Evolutionary conservation across 768 basidiomycete species (phyloP).

Genomic region (Pholiota molesta): DNA sequence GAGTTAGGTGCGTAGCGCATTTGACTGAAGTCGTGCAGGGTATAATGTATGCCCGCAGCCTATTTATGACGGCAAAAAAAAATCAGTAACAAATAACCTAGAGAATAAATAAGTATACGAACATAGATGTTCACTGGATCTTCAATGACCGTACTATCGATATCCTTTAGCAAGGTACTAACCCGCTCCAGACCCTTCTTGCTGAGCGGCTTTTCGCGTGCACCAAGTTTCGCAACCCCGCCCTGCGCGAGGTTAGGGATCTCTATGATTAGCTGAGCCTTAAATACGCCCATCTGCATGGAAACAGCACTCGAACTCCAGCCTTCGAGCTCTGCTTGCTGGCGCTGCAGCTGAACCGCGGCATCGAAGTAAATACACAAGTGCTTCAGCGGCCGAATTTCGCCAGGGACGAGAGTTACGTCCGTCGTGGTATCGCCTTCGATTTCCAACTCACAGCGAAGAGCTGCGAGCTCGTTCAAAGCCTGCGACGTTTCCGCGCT

Average conservation of each 20-base stretch:
- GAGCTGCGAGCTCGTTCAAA: constrained; percentile 12
- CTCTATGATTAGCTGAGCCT: constrained; percentile 8
- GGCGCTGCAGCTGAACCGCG: constrained; percentile 1
- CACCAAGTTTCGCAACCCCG: background rate
- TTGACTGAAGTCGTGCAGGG: constrained; percentile 15
- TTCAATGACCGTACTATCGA: background rate
- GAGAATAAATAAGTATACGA: background rate
- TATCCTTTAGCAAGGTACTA: background rate
- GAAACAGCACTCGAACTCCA: constrained; percentile 9
- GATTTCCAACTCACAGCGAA: constrained; percentile 11
- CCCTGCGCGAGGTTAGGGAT: constrained; percentile 7
- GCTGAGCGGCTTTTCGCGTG: constrained; percentile 3
- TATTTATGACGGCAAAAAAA: background rate
- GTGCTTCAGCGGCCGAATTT: constrained; percentile 3
- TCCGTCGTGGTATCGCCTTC: background rate
- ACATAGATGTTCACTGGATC: constrained; percentile 5
- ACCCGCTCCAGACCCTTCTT: constrained; percentile 2
- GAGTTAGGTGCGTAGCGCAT: constrained; percentile 8
- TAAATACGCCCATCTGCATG: background rate
- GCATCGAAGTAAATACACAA: constrained; percentile 16
- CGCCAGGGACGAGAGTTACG: background rate
- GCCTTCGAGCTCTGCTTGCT: constrained; percentile 14
- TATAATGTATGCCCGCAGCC: constrained; percentile 9
- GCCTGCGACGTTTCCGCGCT: constrained; percentile 1
- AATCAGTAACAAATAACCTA: background rate